Evolutionary conservation across 257 asterid species (phyloP).

Genomic region (Nicotiana paniculata): DNA sequence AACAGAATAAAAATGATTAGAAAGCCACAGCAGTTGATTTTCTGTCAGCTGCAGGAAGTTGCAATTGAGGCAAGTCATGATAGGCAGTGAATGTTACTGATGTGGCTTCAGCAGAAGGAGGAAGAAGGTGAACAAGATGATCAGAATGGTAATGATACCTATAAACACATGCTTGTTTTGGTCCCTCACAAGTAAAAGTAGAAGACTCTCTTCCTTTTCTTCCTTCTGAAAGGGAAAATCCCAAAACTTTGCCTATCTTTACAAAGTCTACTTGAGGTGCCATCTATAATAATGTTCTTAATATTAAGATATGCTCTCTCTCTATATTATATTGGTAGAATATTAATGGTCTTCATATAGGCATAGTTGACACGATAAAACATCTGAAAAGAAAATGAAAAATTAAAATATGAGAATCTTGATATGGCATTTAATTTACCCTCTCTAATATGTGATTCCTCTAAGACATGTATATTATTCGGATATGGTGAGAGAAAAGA

Average conservation of each 20-base stretch:
- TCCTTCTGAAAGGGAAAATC: background rate
- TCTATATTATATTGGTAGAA: too few species aligned
- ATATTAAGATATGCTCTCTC: too few species aligned
- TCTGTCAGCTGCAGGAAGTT: too few species aligned
- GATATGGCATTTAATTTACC: background rate
- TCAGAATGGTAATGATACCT: too few species aligned
- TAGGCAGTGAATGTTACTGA: too few species aligned
- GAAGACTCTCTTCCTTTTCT: background rate
- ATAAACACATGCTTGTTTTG: too few species aligned
- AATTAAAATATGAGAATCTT: background rate
- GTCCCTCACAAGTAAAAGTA: background rate
- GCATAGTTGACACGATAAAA: background rate
- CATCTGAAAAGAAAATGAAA: background rate
- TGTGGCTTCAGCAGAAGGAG: background rate
- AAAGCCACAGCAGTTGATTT: too few species aligned
- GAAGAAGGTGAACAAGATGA: too few species aligned
- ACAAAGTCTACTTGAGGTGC: background rate
- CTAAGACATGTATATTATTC: background rate
- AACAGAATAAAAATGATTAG: too few species aligned
- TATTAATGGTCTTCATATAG: background rate
- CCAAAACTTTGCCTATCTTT: background rate
- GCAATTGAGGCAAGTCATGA: too few species aligned
- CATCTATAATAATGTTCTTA: background rate
- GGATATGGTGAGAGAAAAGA: background rate
- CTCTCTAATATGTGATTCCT: background rate